Base-by-base conservation (phyloP, 164 flowering plant genomes). In the Vitis vinifera region DNA sequence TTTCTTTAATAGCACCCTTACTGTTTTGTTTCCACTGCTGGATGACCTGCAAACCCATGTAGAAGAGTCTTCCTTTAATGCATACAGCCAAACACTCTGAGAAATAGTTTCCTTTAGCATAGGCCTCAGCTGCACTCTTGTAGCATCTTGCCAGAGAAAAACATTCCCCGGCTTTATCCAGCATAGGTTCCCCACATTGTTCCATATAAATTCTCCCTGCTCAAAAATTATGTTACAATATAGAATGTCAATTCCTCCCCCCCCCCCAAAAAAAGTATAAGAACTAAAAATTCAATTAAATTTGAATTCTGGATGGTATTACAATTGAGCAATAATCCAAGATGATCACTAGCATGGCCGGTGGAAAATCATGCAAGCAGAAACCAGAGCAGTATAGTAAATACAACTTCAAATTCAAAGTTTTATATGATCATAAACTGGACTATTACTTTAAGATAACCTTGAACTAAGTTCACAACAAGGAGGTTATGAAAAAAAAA, bases 91-190 rank as follows among this genome's bases (percentile, higher is more conserved):
- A 63, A 68, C 87, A 84, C 52, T 80, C 70, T 1, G 83, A 75
- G 59, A 78, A 71, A 29, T 27, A 65, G 44, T 70, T 73, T 8
- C 79, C 84, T 52, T 51, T 76, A 8, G 82, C 79, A 78, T 81
- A 85, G 2, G 72, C 81, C 9, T 81, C 77, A 44, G 89, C 86
- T 27, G 89, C 86, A 31, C 12, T 55, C 31, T 66, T 55, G 76
- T 77, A 81, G 62, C 80, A 74, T 66, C 68, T 67, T 3, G 81
- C 87, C 15, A 63, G 55, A 57, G 52, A 16, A 75, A 80, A 86
- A 70, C 89, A 86, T 27, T 84, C 86, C 12, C 81, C 89, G 51
- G 86, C 87, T 63, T 69, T 80, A 72, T 80, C 72, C 15, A 84
- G 69, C 62, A 59, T 65, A n/a, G 72, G 23, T 11, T 59, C 78